Evolutionary conservation across 2,329 filamentous ascomycete genomes (phyloP), one percentile per base, ranked within the genome.

Genomic region (Zymoseptoria crescenta): DNA sequence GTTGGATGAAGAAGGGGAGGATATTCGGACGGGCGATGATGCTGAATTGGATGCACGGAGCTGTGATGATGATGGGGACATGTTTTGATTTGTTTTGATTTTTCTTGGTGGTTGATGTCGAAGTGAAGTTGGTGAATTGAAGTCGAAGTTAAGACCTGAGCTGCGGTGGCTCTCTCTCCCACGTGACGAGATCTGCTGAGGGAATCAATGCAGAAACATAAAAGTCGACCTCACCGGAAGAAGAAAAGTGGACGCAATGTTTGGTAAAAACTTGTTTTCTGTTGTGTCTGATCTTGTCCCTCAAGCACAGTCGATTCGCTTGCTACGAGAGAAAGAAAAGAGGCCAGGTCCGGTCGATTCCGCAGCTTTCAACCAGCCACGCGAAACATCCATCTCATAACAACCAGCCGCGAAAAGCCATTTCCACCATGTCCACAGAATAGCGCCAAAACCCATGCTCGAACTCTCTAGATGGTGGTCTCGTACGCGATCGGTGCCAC

Each of bases 401-500:
- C 61, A 57, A 60, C 64, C 50, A 24, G 27, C 52, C 49, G 54
- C 60, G 57, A 60, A 60, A 62, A 62, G 59, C 57, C 59, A 27
- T 54, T 45, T 45, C 35, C 35, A 45, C 35, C 35, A 16, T 45
- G 35, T 45, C 13, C 35, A 45, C 35, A 45, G 13, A 45, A 45
- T 45, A 45, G 35, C 35, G 35, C 35, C 35, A 45, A 45, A 45
- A n/a, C 35, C 35, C 35, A 45, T 45, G 51, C 55, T 59, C 52
- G 45, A 35, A 49, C 57, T 49, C 28, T 50, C 57, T 94, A 99
- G 80, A 99, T 97, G 76, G 90, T 93, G 73, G 94, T 99, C 85
- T 97, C 94, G 87, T 97, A 99, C 74, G 94, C 81, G 72, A 97
- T 84, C 71, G 93, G 91, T 65, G 87, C 86, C 74, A 97, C 86